Base-by-base conservation (phyloP, 2,329 filamentous ascomycete genomes). In the Sporothrix pseudoabietina region DNA sequence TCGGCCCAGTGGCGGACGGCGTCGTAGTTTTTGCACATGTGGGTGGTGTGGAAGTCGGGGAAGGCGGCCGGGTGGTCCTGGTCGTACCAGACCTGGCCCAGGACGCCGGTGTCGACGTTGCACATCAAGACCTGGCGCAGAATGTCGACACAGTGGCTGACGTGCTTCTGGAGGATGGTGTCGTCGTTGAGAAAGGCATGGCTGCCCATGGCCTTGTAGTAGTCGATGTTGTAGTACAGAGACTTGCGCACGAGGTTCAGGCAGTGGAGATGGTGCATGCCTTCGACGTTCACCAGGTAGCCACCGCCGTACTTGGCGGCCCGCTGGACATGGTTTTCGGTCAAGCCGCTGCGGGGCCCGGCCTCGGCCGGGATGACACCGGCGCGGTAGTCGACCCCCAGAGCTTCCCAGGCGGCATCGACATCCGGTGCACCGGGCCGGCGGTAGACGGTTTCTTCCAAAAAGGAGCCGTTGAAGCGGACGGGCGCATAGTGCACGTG, bases 91-190 rank as follows among this genome's bases (percentile, higher is more conserved):
- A 90, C 84, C 76, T 91, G 88, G 14, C 88, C 88, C 0, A 90
- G 82, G 0, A 91, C 84, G 1, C 85, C 88, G 2, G 87, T 85
- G 76, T 91, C 89, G 26, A 86, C 82, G 39, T 85, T 87, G 79
- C 89, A 91, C 87, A 90, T 90, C 16, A 91, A 82, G 19, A 89
- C 86, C 77, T 91, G 88, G 0, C 88, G 86, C 61, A 91, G 74
- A 3, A 86, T 87, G 75, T 91, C 89, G 44, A 90, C 81, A 74
- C 89, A 91, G 74, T 91, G 88, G 5, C 87, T 87, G 76, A 89
- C 82, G 77, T 91, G 89, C 1, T 84, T 82, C 32, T 83, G 83
- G 7, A 90, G 79, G 59, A 90, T 85, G 49, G 82, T 79, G 26
- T 88, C 87, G 3, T 85, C 82, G 76, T 90, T 90, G 22, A 78